Evolutionary conservation across 129 eudicot species (phyloP), one percentile per base, ranked within the genome.

Genomic region (Mikania micrantha): DNA sequence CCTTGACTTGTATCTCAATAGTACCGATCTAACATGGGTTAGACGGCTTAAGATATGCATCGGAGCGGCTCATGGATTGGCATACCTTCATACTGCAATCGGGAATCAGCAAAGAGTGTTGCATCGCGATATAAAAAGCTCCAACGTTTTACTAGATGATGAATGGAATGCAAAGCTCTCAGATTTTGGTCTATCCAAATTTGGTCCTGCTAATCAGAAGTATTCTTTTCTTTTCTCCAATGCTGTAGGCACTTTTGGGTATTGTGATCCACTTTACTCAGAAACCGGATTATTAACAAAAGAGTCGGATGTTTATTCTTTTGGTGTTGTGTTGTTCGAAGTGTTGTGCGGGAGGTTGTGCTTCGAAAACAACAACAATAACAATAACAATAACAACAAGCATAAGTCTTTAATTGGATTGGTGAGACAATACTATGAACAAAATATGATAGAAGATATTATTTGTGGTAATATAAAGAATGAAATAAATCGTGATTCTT

Each of bases 261-360:
- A 70, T 38, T 36, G 36, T 0, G 74, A 71, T 39, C 76, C 76
- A 20, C 10, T 57, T 3, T 71, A 42, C 20, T 3, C 4, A 4
- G 25, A 66, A 22, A 65, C 76, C 4, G 39, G 53, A 2, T 60
- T 60, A 42, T 24, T 79, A 39, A 67, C 81, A 0, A 78, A 80
- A 32, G 74, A 60, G 58, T 78, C 76, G 0, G 76, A 76, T 54
- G 76, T 81, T 40, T 76, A 72, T 17, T 67, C 82, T n/a, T 77
- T 76, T 29, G 81, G 79, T 1, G 78, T 78, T 9, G 78, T 66
- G 39, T 58, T 82, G 56, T 64, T 42, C 27, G 70, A 64, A 3
- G 39, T 64, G 25, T 64, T 64, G 70, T 78, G 75, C 11, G 83
- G 83, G 44, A 78, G 81, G 47, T 28, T 66, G 59, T 28, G 41